Evolutionary conservation across 805 yeast genomes (phyloP), one percentile per base, ranked within the genome.

Genomic region (Monosporozyma servazzii): DNA sequence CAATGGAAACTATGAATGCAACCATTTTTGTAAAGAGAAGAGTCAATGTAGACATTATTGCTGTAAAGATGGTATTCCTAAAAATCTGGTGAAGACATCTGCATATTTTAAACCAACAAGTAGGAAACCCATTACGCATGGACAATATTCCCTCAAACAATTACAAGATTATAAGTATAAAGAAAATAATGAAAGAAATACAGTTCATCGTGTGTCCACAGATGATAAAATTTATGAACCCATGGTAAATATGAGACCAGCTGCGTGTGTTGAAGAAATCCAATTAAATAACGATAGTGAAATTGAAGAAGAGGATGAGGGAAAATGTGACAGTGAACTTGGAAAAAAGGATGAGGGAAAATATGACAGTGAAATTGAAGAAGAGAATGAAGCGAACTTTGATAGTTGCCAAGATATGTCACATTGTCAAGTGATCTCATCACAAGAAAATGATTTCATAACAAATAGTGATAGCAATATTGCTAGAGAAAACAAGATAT

Each of bases 21-120:
- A 67, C 41, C 80, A 77, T 55, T 47, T 60, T 3, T 77, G 80
- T 53, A 74, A 68, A 47, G 69, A 63, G 55, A 61, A 60, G 44
- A 29, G n/a, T 2, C 62, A 56, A 0, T 77, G 80, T 50, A 68
- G 79, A 10, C 80, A 77, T 56, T 48, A 72, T 4, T 76, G 80
- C 48, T 77, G 81, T 52, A 69, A 72, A 40, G 75, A 73, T 37
- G 80, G 80, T 1, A 59, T 71, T 18, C 69, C 71, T 2, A 51
- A 47, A 33, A 47, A 48, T 5, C 47, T 46, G 39, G 18, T 58
- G 10, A 36, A 21, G 15, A 39, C 13, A 2, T 8, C 15, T 21
- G 3, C n/a, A 21, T 18, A n/a, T 23, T 31, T 8, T 8, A 37
- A 17, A 17, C 43, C 11, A 6, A 5, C 17, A 15, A 17, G 6